phyloP scores from a whole-genome alignment of 1,284 basidiomycete genomes.

The Heterobasidion parviporum region DNA sequence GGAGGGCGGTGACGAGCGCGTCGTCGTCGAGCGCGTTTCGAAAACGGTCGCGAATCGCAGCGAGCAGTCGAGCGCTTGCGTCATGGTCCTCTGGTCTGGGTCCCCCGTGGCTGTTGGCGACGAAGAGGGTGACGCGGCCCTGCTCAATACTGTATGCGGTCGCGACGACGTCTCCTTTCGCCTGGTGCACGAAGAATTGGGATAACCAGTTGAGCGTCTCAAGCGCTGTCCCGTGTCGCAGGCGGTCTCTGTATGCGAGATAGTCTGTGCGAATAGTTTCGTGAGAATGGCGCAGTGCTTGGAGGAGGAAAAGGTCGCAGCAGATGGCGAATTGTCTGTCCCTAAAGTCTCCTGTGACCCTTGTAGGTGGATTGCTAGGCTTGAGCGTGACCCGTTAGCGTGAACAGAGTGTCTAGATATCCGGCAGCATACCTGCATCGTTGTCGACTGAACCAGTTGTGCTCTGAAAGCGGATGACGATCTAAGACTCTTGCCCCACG shows the following conservation, averaged over 20 bases:
- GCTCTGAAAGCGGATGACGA: too few species aligned
- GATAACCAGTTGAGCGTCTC: background rate
- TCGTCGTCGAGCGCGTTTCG: background rate
- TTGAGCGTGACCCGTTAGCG: too few species aligned
- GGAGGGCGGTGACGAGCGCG: background rate
- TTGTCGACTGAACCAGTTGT: too few species aligned
- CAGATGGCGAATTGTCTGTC: too few species aligned
- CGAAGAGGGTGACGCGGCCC: background rate
- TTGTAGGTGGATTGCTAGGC: too few species aligned
- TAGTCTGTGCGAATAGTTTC: background rate
- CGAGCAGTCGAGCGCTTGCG: background rate
- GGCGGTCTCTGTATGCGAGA: background rate
- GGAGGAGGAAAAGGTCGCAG: background rate
- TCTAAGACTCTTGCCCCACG: too few species aligned
- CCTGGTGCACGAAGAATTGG: background rate
- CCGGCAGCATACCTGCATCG: too few species aligned
- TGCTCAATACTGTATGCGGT: background rate
- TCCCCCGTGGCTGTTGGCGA: background rate
- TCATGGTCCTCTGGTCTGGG: background rate
- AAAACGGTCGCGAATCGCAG: background rate
- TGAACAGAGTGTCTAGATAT: too few species aligned
- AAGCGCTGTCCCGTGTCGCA: background rate
- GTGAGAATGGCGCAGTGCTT: background rate
- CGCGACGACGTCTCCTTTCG: background rate
- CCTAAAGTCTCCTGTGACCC: too few species aligned